Conservation (phyloP, 108 stramenopile genomes). For the Nitzschia sp. region DNA sequence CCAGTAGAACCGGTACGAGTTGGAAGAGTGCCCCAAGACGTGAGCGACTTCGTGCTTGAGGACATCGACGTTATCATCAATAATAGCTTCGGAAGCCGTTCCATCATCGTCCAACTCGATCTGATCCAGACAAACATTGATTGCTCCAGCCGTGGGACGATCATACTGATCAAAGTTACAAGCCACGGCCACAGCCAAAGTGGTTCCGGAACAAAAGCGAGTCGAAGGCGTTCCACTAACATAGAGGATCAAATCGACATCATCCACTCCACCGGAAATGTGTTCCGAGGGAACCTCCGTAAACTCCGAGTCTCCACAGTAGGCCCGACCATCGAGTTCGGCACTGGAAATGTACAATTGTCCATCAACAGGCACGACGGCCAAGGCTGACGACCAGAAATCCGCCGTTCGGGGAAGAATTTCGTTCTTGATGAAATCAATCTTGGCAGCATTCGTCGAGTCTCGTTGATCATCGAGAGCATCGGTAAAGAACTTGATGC, state of each 20-base stretch:
- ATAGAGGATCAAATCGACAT: conserved; percentile 71
- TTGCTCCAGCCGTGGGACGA: conserved; percentile 77
- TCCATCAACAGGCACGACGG: conserved; percentile 73
- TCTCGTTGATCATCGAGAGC: conserved; percentile 55
- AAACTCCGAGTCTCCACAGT: conserved; percentile 84
- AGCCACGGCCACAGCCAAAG: conserved; percentile 77
- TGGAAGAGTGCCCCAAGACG: conserved; percentile 74
- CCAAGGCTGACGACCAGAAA: conserved; percentile 72
- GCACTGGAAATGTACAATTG: conserved; percentile 54
- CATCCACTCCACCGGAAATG: conserved; percentile 58
- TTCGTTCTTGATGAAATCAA: conserved; percentile 72
- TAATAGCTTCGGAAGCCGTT: conserved; percentile 48
- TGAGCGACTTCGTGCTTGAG: conserved; percentile 71
- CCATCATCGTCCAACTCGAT: conserved; percentile 64
- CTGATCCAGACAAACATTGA: conserved; percentile 69
- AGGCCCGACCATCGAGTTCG: conserved; percentile 62
- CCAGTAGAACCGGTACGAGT: conserved; percentile 79
- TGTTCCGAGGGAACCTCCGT: conserved; percentile 64
- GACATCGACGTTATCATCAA: conserved; percentile 72
- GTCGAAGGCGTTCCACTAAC: conserved; percentile 69
- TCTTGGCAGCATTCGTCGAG: conserved; percentile 50
- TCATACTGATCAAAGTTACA: conserved; percentile 70
- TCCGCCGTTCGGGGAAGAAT: conserved; percentile 60
- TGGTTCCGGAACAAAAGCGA: conserved; percentile 68
- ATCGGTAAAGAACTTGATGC: conserved; percentile 69